Percentiles rank a stretch among this genome's conserved stretches.
Evolutionary conservation across 1,139 yeast species (phyloP).

Genomic region (Kluyveromyces sp.): DNA sequence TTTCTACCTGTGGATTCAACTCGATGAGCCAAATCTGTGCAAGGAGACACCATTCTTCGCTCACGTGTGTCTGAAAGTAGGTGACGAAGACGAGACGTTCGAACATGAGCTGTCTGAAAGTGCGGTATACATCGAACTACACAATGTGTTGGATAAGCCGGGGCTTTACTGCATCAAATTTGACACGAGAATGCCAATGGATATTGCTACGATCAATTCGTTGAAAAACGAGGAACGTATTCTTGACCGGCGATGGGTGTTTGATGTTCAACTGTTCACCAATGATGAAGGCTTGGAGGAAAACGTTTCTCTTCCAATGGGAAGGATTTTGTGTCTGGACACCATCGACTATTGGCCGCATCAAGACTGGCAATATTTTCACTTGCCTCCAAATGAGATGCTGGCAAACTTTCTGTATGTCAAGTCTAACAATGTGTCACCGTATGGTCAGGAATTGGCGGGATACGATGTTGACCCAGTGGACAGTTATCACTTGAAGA

Average conservation of each 20-base stretch:
- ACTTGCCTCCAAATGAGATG: background rate
- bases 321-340: constrained; percentile 1
- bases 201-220: background rate
- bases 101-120: background rate
- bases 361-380: background rate
- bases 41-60: background rate
- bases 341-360: background rate
- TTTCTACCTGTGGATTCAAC: constrained; percentile 2
- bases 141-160: background rate
- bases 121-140: background rate
- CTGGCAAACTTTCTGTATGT: background rate
- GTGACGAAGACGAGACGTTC: constrained; percentile 1
- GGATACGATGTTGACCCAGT: background rate
- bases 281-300: background rate
- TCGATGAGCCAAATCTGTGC: background rate
- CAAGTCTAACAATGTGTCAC: background rate
- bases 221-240: background rate
- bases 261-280: background rate
- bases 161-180: constrained; percentile 1
- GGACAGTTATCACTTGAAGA: background rate
- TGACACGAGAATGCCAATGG: background rate
- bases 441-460: background rate
- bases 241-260: background rate
- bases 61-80: background rate
- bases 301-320: background rate